Conservation (phyloP, 1,139 yeast species). For the Groenewaldozyma auringiensis region DNA sequence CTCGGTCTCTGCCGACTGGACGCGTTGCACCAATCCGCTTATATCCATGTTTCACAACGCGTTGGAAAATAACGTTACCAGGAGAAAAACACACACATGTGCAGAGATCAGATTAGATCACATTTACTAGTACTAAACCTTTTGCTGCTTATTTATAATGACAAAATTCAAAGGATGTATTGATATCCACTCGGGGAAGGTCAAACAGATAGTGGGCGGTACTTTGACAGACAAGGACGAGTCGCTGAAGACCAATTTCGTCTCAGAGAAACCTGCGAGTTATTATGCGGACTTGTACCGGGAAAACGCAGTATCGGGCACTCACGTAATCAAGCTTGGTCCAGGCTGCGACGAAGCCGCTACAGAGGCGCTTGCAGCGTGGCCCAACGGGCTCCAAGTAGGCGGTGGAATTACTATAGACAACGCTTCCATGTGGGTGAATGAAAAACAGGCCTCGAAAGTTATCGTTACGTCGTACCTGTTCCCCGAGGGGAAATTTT, state of each 20-base stretch:
- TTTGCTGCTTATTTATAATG: too few species aligned
- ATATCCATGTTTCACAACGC: too few species aligned
- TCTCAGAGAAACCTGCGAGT: constrained; percentile 65
- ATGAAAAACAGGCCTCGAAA: constrained; percentile 56
- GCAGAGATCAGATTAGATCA: too few species aligned
- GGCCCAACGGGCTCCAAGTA: constrained; percentile 72
- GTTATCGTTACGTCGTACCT: constrained; percentile 92
- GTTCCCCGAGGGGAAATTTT: constrained; percentile 57
- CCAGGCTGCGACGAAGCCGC: constrained; percentile 83
- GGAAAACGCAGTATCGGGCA: constrained; percentile 51
- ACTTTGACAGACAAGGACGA: constrained; percentile 46
- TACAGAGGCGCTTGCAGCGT: constrained; percentile 55
- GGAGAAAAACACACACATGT: too few species aligned
- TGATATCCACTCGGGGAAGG: constrained; percentile 89
- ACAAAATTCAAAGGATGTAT: constrained; percentile 90
- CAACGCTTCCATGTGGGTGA: constrained; percentile 72
- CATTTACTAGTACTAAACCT: too few species aligned
- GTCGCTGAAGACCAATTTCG: constrained; percentile 64
- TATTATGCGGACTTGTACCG: constrained; percentile 71
- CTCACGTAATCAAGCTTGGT: constrained; percentile 92
- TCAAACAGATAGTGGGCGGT: constrained; percentile 95
- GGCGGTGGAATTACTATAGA: constrained; percentile 84
- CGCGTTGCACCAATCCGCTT: not conserved
- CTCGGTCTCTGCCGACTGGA: not conserved
- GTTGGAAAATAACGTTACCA: too few species aligned